phyloP scores from a whole-genome alignment of 2,329 filamentous ascomycete genomes.

The Ascochyta viciae-villosae region DNA sequence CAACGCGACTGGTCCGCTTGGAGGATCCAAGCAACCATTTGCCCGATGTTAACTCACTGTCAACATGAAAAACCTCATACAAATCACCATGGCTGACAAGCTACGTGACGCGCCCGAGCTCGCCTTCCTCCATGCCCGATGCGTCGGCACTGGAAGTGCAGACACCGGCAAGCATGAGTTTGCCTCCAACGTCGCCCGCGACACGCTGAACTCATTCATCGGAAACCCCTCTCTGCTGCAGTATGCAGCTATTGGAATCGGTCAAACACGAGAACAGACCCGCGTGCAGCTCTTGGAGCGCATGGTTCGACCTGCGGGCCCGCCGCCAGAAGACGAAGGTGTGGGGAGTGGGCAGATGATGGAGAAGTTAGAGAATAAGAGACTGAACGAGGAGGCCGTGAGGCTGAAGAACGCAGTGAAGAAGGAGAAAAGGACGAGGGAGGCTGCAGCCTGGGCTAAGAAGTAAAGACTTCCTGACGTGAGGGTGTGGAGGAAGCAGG shows the following conservation, averaged over 20 bases:
- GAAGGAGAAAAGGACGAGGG: background rate
- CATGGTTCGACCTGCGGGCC: conserved; percentile 57
- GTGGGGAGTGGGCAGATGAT: background rate
- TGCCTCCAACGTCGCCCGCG: conserved; percentile 90
- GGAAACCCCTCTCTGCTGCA: conserved; percentile 85
- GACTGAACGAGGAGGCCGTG: background rate
- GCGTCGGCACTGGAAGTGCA: conserved; percentile 91
- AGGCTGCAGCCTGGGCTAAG: background rate
- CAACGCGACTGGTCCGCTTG: background rate
- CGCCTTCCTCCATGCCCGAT: conserved; percentile 91
- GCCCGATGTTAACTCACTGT: background rate
- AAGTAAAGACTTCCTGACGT: background rate
- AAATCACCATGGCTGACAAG: conserved; percentile 76
- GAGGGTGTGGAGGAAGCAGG: background rate
- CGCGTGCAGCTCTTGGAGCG: conserved; percentile 78
- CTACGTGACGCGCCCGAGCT: conserved; percentile 95
- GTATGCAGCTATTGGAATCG: conserved; percentile 86
- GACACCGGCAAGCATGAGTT: conserved; percentile 98
- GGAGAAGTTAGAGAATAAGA: background rate
- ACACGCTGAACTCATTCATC: conserved; percentile 84
- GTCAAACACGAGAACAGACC: conserved; percentile 79
- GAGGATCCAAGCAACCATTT: background rate
- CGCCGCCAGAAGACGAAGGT: background rate
- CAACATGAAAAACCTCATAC: background rate
- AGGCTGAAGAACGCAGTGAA: background rate